Conservation (phyloP, 75 land plant species). For the Selaginella tamariscina region DNA sequence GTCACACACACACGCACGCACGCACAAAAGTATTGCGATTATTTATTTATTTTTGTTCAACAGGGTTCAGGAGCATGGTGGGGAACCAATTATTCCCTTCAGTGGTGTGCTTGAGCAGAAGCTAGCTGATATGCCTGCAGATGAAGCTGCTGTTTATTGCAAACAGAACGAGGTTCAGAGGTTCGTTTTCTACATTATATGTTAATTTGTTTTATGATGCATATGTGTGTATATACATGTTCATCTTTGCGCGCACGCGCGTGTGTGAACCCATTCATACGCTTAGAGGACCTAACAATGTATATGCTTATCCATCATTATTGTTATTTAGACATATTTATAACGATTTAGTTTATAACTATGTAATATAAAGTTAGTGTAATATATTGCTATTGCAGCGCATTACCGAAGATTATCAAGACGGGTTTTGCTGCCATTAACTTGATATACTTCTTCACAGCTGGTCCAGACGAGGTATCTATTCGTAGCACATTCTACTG, state of each 20-base stretch:
- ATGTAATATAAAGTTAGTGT: no score
- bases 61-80: conserved; percentile 10
- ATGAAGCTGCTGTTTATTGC: not conserved
- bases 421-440: conserved; percentile 10
- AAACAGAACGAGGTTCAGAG: not conserved
- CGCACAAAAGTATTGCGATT: no score
- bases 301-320: no score
- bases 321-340: no score
- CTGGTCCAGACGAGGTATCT: conserved; percentile 30
- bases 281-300: not conserved
- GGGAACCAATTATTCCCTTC: conserved; percentile 5
- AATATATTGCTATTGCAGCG: no score
- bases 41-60: not conserved
- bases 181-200: conserved; percentile 3
- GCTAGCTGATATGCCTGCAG: not conserved
- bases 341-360: no score
- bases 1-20: not conserved
- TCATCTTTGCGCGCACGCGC: no score
- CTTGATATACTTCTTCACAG: conserved; percentile 4
- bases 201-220: not conserved
- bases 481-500: no score
- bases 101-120: conserved; percentile 2
- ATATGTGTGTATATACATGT: no score
- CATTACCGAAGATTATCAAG: conserved; percentile 10
- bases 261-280: no score